phyloP scores from a whole-genome alignment of 2,329 filamentous ascomycete species.

The Xylariales sp. region DNA sequence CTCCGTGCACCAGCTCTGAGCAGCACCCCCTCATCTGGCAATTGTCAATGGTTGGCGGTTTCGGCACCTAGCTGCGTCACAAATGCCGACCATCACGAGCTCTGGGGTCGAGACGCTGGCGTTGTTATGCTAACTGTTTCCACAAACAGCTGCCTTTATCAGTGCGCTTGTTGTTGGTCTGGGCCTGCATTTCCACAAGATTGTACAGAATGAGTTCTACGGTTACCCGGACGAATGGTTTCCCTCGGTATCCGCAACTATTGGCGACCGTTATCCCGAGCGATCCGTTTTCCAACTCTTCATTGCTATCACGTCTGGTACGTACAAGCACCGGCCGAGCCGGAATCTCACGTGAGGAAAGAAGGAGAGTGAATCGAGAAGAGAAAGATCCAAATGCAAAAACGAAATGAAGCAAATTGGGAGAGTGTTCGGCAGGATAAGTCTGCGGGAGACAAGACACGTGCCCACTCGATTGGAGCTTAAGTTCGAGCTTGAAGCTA shows the following conservation, averaged over 20 bases:
- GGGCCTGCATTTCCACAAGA: constrained; percentile 88
- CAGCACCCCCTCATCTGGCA: too few species aligned
- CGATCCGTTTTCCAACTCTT: constrained; percentile 96
- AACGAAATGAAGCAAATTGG: too few species aligned
- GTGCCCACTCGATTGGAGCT: too few species aligned
- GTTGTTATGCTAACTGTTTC: background rate
- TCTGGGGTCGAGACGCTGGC: background rate
- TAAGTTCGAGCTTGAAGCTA: too few species aligned
- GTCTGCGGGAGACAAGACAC: too few species aligned
- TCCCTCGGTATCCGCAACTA: constrained; percentile 91
- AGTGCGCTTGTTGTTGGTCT: constrained; percentile 80
- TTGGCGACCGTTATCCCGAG: constrained; percentile 95
- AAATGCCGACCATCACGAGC: background rate
- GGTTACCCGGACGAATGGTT: constrained; percentile 96
- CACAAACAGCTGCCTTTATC: constrained; percentile 67
- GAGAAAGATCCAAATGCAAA: too few species aligned
- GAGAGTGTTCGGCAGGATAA: too few species aligned
- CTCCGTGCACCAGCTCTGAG: constrained; percentile 5
- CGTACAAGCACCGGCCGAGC: constrained; percentile 11
- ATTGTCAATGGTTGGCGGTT: too few species aligned
- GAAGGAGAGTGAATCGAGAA: too few species aligned
- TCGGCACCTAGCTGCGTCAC: too few species aligned
- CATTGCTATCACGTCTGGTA: constrained; percentile 91
- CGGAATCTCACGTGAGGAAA: background rate
- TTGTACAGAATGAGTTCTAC: constrained; percentile 95